Evolutionary conservation across 768 basidiomycete species (phyloP), one percentile per base, ranked within the genome.

Genomic region (Infundibulicybe gibba): DNA sequence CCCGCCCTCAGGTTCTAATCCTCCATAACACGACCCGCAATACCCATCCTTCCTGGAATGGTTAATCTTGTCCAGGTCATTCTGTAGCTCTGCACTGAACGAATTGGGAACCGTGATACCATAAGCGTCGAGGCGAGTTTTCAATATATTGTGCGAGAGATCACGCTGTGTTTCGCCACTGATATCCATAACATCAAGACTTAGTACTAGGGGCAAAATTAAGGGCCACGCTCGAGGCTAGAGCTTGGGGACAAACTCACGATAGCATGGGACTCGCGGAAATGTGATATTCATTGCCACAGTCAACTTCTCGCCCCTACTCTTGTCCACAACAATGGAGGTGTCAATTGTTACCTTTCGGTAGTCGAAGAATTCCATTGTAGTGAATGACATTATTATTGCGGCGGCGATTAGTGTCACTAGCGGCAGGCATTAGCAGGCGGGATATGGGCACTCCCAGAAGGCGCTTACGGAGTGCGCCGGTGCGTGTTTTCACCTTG

Each of bases 11-110:
- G 92, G 87, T 44, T 77, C 80, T 19, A 79, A 53, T 47, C 92
- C 97, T 48, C 97, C 97, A 55, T 90, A 99, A 68, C 97, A 99
- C 5, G 93, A 95, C 3, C 97, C 97, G 68, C 95, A 98, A 62
- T 92, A 94, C 49, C 73, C 75, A 1, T 68, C 65, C 41, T 76
- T 65, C 61, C 81, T 74, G 61, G 73, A 68, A 49, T 81, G 71
- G 52, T 80, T 83, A 55, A 90, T 66, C 63, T 81, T 85, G 65
- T 97, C 94, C 2, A 94, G 67, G 45, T 99, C 95, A 51, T 92
- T 97, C 51, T 82, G 77, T 17, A 97, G 74, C 35, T 91, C 90
- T 40, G 74, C 71, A 50, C 62, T 75, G 47, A 70, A 63, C 12
- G 77, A 69, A 50, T 75, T 75, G 20, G 80, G 71, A 20, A 97